phyloP scores from a whole-genome alignment of 164 flowering plant genomes.

The Buxus sempervirens region DNA sequence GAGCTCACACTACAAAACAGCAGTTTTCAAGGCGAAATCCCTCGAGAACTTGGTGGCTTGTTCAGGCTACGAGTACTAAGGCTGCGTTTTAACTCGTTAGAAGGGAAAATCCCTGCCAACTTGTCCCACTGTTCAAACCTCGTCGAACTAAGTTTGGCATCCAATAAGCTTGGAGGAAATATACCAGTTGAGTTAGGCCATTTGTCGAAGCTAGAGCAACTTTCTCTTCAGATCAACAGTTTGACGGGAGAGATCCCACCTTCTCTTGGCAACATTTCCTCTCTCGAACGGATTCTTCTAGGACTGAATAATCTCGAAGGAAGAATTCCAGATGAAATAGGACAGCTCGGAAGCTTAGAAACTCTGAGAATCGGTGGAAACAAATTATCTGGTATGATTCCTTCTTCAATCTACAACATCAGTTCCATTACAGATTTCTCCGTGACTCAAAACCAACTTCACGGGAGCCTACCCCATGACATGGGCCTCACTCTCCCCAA shows the following conservation, averaged over 20 bases:
- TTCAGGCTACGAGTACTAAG: neutral
- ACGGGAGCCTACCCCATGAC: slow-evolving; percentile 24
- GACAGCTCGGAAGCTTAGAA: slow-evolving; percentile 5
- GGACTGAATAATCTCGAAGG: too few relatives aligned
- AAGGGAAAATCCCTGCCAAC: too few relatives aligned
- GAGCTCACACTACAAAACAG: slow-evolving; percentile 17
- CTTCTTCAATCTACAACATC: slow-evolving; percentile 23
- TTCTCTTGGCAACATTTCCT: too few relatives aligned
- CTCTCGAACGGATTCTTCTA: neutral
- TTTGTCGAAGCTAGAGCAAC: slow-evolving; percentile 13
- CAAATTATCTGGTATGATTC: slow-evolving; percentile 23
- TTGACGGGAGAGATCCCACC: too few relatives aligned
- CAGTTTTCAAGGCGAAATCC: slow-evolving; percentile 17
- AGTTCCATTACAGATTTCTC: neutral
- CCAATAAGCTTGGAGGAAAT: slow-evolving; percentile 14
- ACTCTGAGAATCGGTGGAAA: neutral
- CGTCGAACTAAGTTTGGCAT: neutral
- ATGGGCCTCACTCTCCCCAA: slow-evolving; percentile 23
- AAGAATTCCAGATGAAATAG: slow-evolving; percentile 22
- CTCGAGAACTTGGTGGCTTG: slow-evolving; percentile 23
- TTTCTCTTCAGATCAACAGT: neutral
- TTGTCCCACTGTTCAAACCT: too few relatives aligned
- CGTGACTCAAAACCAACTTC: slow-evolving; percentile 12
- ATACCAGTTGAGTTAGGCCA: slow-evolving; percentile 18
- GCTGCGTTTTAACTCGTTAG: slow-evolving; percentile 7